Evolutionary conservation across 306 rosid species (phyloP), one percentile per base, ranked within the genome.

Genomic region (Astragalus membranaceus): DNA sequence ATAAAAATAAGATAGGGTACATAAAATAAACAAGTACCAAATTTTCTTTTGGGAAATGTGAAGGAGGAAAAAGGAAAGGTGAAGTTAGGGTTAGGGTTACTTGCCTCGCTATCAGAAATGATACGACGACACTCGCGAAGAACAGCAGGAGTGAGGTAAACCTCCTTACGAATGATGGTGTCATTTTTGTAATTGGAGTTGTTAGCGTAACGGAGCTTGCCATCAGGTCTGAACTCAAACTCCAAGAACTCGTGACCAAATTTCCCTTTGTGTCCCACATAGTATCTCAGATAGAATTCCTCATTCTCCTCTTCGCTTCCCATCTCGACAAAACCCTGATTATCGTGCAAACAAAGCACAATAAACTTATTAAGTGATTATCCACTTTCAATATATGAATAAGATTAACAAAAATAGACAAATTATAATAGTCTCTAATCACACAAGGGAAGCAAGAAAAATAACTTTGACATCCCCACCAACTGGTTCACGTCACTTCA

Each of bases 181-280:
- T 94, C 97, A 86, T 94, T 94, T 73, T 94, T 94, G 96, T 94
- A 94, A 81, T 94, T 94, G 83, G 99, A 94, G 80, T 94, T 94
- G 81, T 94, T 94, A 39, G 99, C 99, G 44, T 94, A 94, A 3
- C 99, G 95, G 9, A 94, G 99, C 84, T 88, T 94, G 0, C 99
- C 99, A 42, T 88, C 95, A 1, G 95, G 90, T 39, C 92, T 78
- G 75, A 89, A 94, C 86, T 92, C 96, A 66, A 94, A 94, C 85
- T 94, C 99, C 85, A 91, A 62, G 75, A 94, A 94, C 75, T 94
- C 99, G 20, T 94, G 97, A 0, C 99, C 97, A 52, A 91, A 94
- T 80, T 94, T 91, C 0, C 97, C 99, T 64, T 94, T 94, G 84
- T 94, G 97, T 0, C 99, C 97, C 0, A 94, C 97, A 60, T 94